Evolutionary conservation across 1,284 basidiomycete genomes (phyloP), one percentile per base, ranked within the genome.

Genomic region (Cryptococcus wingfieldii): DNA sequence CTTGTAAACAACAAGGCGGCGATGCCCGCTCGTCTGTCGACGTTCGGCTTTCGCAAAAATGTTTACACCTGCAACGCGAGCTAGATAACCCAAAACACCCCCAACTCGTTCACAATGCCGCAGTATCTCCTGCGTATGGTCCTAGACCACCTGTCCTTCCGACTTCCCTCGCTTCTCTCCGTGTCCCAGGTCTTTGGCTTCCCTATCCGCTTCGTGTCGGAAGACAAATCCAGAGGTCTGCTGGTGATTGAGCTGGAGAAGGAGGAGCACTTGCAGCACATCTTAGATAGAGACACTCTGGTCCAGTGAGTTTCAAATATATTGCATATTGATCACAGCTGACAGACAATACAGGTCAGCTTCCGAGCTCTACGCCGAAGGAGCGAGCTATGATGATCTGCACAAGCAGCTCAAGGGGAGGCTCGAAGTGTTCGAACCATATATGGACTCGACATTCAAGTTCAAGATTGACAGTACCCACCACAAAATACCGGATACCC

Each of bases 401-500:
- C 89, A 93, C 64, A 75, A 74, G 10, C 74, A 76, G 23, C 86
- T 87, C 61, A 78, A 77, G 23, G 67, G 65, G 12, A 81, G 79
- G 46, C 71, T 77, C 18, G 67, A 76, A 4, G 78, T 83, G 55
- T 90, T 90, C 84, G 76, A 78, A 38, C 78, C 78, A 49, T 87
- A 85, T 66, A 80, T 83, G 10, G 75, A 87, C 56, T 85, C 85
- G 0, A 86, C 88, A 0, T 95, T 92, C 80, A 87, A 86, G 63
- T 89, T 95, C 72, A 75, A 82, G n/a, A 83, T 95, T 6, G 83
- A 84, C 6, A 86, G 84, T 1, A 86, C 86, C 67, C 89, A 90
- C 65, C 87, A 87, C 61, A 84, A 84, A 3, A 84, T 94, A 13
- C 82, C 86, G 1, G 83, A 85, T 58, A 69, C 75, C 27, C 79